Conservation (phyloP, 352 stramenopile species). For the Phytophthora syringae region DNA sequence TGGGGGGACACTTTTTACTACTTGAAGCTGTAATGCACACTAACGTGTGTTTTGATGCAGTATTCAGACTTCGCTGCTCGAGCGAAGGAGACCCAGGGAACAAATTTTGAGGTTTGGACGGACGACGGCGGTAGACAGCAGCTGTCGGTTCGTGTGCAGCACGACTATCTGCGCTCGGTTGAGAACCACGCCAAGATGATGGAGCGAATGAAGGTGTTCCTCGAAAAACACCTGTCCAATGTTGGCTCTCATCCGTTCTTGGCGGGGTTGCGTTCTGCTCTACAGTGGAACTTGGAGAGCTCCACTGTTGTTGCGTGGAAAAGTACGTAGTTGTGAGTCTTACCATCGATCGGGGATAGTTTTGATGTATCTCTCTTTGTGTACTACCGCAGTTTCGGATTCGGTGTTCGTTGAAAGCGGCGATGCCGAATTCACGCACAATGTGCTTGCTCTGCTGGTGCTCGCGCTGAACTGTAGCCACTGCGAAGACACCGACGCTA, state of each 20-base stretch:
- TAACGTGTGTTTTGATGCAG: no score
- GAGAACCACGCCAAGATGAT: constrained; percentile 49
- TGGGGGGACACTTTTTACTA: constrained; percentile 9
- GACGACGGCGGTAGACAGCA: constrained; percentile 35
- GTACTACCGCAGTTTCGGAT: constrained; percentile 72
- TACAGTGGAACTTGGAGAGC: constrained; percentile 73
- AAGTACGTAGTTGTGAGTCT: constrained; percentile 39
- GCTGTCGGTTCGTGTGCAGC: constrained; percentile 45
- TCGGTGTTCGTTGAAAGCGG: constrained; percentile 78
- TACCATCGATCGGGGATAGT: no score
- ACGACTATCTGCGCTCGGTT: constrained; percentile 50
- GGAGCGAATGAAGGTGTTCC: constrained; percentile 49
- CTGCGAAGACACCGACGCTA: constrained; percentile 24
- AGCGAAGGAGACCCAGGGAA: constrained; percentile 52
- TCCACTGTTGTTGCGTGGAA: constrained; percentile 72
- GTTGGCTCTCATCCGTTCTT: constrained; percentile 79
- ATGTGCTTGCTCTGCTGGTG: constrained; percentile 57
- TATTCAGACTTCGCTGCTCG: constrained; percentile 60
- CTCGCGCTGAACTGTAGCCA: constrained; percentile 72
- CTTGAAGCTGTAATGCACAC: no score
- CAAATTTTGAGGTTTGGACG: constrained; percentile 52
- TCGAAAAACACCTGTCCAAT: constrained; percentile 50
- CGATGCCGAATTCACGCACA: constrained; percentile 55
- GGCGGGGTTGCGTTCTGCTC: constrained; percentile 53
- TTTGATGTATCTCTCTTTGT: constrained; percentile 11